Evolutionary conservation across 345 rosid species (phyloP).

Genomic region (Salix caprea): DNA sequence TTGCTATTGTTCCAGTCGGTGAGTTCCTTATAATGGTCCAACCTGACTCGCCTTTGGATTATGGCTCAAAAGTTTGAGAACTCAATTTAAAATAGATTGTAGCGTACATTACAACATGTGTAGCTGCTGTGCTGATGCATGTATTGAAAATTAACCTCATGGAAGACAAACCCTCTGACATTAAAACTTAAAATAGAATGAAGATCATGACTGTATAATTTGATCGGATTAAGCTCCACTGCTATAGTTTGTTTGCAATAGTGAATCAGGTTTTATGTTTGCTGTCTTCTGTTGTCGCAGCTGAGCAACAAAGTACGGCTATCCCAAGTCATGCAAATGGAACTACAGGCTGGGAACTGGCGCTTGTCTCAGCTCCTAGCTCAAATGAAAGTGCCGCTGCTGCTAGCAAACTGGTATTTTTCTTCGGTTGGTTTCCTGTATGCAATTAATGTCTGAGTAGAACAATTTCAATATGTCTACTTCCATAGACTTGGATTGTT

Average conservation of each 20-base stretch:
- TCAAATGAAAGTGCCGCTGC: conserved; percentile 63
- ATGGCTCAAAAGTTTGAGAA: not conserved
- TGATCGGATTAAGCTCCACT: not conserved
- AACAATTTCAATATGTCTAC: not conserved
- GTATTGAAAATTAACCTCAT: not conserved
- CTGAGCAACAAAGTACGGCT: conserved; percentile 49
- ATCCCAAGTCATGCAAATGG: conserved; percentile 44
- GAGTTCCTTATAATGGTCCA: conserved; percentile 18
- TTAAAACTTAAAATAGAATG: not conserved
- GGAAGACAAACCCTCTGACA: not conserved
- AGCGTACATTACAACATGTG: not conserved
- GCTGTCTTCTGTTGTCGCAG: conserved; percentile 39
- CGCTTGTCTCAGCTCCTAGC: conserved; percentile 89
- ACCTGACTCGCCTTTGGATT: not conserved
- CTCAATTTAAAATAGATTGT: not conserved
- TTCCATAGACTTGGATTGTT: not conserved
- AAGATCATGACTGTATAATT: not conserved
- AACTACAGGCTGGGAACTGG: conserved; percentile 83
- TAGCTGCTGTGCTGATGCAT: not conserved
- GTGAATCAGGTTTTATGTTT: not conserved
- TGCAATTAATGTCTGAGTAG: not conserved
- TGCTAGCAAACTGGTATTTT: conserved; percentile 71
- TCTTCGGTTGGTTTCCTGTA: not conserved
- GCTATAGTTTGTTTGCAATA: not conserved
- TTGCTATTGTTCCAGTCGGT: conserved; percentile 94